Conservation (phyloP, 1,284 basidiomycete species). For the Chalciporus sp. region DNA sequence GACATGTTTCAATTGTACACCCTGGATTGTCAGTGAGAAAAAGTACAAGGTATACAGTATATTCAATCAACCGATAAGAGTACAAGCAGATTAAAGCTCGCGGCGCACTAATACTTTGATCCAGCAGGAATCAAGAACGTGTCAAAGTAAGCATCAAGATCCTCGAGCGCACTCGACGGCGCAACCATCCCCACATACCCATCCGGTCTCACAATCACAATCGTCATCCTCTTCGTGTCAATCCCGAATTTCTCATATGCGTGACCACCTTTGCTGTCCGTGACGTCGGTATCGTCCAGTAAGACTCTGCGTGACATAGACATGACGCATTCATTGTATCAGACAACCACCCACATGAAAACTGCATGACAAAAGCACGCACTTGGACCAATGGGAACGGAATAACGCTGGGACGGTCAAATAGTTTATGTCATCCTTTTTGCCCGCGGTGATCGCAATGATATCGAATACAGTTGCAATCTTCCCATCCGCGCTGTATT, state of each 20-base stretch:
- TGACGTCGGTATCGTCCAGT: slow-evolving; percentile 38
- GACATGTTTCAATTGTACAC: too few species aligned
- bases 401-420: slow-evolving; percentile 53
- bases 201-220: slow-evolving; percentile 59
- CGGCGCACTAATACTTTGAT: background rate
- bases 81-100: slow-evolving; percentile 22
- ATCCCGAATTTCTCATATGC: slow-evolving; percentile 53
- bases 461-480: slow-evolving; percentile 51
- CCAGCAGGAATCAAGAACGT: slow-evolving; percentile 27
- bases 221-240: slow-evolving; percentile 41
- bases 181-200: slow-evolving; percentile 57
- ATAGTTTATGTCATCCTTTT: slow-evolving; percentile 50
- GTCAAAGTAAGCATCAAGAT: slow-evolving; percentile 43
- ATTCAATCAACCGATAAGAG: background rate
- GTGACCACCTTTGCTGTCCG: slow-evolving; percentile 38
- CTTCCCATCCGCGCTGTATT: slow-evolving; percentile 34
- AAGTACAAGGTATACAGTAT: background rate
- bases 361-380: slow-evolving; percentile 4
- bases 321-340: background rate
- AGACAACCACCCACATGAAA: background rate
- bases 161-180: slow-evolving; percentile 35
- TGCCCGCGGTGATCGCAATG: slow-evolving; percentile 50
- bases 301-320: slow-evolving; percentile 12
- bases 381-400: slow-evolving; percentile 71
- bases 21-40: too few species aligned